Percentiles rank a stretch among this genome's conserved stretches.
These are phyloP conservation scores for Babjeviella inositovora DNA, from an alignment of 805 yeast genomes.

Conservation along the genomic window DNA sequence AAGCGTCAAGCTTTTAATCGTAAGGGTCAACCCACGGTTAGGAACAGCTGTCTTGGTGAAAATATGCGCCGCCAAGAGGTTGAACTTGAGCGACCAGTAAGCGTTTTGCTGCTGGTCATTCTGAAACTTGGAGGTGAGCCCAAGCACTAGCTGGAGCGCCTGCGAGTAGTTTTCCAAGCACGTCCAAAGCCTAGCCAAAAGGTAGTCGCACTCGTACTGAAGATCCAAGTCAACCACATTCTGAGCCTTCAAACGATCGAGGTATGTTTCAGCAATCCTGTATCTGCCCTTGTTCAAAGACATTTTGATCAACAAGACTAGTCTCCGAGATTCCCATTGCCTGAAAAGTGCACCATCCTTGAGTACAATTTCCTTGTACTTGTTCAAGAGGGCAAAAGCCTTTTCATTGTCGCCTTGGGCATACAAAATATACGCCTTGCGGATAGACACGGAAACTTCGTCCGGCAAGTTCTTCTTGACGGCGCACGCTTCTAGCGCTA, in stretches of 20 bases:
- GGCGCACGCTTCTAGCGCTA: conserved; percentile 23
- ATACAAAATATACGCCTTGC: conserved; percentile 19
- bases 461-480: conserved; percentile 18
- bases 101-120: conserved; percentile 13
- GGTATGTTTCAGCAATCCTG: conserved; percentile 14
- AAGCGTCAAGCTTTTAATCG: conserved; percentile 29
- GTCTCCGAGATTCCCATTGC: conserved; percentile 19
- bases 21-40: conserved; percentile 29
- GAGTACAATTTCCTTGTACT: conserved; percentile 8
- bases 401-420: conserved; percentile 20
- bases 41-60: conserved; percentile 24
- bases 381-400: conserved; percentile 17
- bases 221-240: conserved; percentile 12
- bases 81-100: conserved; percentile 26
- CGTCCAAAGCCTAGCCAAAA: conserved; percentile 13
- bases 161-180: conserved; percentile 13
- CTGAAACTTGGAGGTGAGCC: not conserved
- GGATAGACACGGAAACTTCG: conserved; percentile 16
- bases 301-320: conserved; percentile 17
- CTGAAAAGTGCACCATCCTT: conserved; percentile 21
- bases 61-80: conserved; percentile 26
- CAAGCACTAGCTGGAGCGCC: conserved; percentile 10
- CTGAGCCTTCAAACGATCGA: conserved; percentile 13
- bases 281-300: conserved; percentile 20
- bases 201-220: conserved; percentile 9